Evolutionary conservation across 371 early-diverging fungal species (phyloP).

Genomic region (Choanephora cucurbitarum): DNA sequence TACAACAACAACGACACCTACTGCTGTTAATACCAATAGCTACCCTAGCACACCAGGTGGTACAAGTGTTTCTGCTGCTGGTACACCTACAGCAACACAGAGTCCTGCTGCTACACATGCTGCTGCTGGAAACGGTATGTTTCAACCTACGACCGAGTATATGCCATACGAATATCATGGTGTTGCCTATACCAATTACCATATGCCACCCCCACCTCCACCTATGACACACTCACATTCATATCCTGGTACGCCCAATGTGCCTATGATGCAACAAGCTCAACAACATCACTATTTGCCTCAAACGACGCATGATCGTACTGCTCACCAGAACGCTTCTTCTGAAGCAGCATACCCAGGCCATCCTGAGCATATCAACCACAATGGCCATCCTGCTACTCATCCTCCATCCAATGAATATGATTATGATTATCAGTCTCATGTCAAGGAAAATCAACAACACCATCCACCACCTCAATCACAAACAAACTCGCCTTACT

Average conservation of each 20-base stretch:
- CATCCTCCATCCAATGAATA: neutral
- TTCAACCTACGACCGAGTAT: conserved; percentile 18
- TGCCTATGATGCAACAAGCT: conserved; percentile 11
- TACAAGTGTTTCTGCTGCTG: neutral
- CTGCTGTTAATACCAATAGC: conserved; percentile 77
- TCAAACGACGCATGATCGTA: conserved; percentile 12
- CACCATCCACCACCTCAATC: neutral
- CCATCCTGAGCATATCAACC: conserved; percentile 7
- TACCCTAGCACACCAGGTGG: conserved; percentile 28
- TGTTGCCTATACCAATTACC: conserved; percentile 20
- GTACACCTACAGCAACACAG: no score
- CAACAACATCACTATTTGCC: conserved; percentile 1
- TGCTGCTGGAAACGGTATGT: conserved; percentile 51
- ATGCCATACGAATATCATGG: conserved; percentile 25
- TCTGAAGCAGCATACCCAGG: conserved; percentile 4
- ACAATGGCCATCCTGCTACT: neutral
- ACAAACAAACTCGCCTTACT: conserved; percentile 18
- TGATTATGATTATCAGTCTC: neutral
- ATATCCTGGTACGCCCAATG: conserved; percentile 5
- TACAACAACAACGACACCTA: no score
- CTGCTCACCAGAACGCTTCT: conserved; percentile 3
- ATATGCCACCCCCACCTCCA: conserved; percentile 17
- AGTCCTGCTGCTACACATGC: conserved; percentile 58
- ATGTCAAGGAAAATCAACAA: conserved; percentile 5
- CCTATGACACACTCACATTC: conserved; percentile 11